Conservation (phyloP, 2,329 filamentous ascomycete species). For the Cytospora mali region DNA sequence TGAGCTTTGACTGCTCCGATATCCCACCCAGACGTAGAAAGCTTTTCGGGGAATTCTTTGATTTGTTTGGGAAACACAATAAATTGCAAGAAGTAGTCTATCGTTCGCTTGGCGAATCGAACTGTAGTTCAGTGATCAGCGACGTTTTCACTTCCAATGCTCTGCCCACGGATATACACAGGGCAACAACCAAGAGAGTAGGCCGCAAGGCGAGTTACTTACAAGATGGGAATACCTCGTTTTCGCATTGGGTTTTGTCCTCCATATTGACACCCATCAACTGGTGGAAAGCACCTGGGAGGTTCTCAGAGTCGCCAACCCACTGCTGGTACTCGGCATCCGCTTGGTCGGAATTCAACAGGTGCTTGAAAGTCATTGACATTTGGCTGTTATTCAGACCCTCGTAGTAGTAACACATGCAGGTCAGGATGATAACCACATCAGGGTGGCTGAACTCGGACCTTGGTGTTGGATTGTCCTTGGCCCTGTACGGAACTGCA, state of each 20-base stretch:
- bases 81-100: conserved; percentile 65
- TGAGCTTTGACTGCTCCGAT: conserved; percentile 51
- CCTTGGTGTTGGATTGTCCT: conserved; percentile 56
- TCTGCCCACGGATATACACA: background rate
- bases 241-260: conserved; percentile 51
- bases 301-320: conserved; percentile 39
- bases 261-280: conserved; percentile 60
- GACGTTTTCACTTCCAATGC: background rate
- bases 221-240: conserved; percentile 52
- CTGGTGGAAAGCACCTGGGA: conserved; percentile 43
- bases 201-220: background rate
- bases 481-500: conserved; percentile 62
- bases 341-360: conserved; percentile 56
- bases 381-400: conserved; percentile 58
- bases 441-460: conserved; percentile 68
- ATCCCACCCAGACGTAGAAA: conserved; percentile 71
- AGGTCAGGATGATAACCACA: conserved; percentile 58
- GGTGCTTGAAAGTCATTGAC: conserved; percentile 46
- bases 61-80: conserved; percentile 64
- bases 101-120: conserved; percentile 51
- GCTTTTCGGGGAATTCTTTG: conserved; percentile 64
- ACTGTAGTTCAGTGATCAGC: background rate
- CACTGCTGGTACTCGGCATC: conserved; percentile 54
- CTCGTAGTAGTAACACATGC: conserved; percentile 57
- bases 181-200: no score